Evolutionary conservation across 768 basidiomycete genomes (phyloP).

Genomic region (Leccinum truebloodii): DNA sequence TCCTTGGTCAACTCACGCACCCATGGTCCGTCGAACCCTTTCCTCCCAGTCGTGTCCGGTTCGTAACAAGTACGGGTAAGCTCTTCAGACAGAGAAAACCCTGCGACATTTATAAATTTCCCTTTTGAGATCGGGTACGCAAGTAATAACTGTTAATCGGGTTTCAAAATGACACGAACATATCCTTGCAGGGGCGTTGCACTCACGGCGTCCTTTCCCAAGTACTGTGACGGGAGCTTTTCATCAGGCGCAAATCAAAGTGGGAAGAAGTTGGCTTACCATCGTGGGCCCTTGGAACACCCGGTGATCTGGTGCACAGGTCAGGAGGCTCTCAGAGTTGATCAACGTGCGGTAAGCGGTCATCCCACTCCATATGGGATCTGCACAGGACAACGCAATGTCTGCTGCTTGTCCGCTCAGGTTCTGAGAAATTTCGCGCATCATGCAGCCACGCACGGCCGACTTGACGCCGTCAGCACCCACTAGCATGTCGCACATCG

Average conservation of each 20-base stretch:
- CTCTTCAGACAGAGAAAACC: slow-evolving; percentile 51
- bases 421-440: slow-evolving; percentile 33
- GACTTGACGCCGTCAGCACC: slow-evolving; percentile 74
- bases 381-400: slow-evolving; percentile 43
- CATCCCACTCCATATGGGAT: slow-evolving; percentile 60
- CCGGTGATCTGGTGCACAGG: slow-evolving; percentile 47
- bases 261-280: slow-evolving; percentile 33
- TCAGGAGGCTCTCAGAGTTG: slow-evolving; percentile 46
- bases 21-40: slow-evolving; percentile 42
- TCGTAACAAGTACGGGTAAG: slow-evolving; percentile 47
- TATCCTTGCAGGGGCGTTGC: background rate
- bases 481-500: slow-evolving; percentile 63
- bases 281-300: slow-evolving; percentile 48
- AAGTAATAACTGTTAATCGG: slow-evolving; percentile 50
- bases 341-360: slow-evolving; percentile 63
- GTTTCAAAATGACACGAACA: slow-evolving; percentile 1
- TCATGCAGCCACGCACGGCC: slow-evolving; percentile 40
- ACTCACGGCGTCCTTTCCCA: slow-evolving; percentile 52
- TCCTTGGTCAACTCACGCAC: slow-evolving; percentile 45
- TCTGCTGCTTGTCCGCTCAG: slow-evolving; percentile 42
- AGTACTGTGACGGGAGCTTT: slow-evolving; percentile 42
- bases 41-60: slow-evolving; percentile 15
- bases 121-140: slow-evolving; percentile 61
- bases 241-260: slow-evolving; percentile 4
- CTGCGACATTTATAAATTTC: slow-evolving; percentile 61